Evolutionary conservation across 345 rosid genomes (phyloP), one percentile per base, ranked within the genome.

Genomic region (Pistacia atlantica): DNA sequence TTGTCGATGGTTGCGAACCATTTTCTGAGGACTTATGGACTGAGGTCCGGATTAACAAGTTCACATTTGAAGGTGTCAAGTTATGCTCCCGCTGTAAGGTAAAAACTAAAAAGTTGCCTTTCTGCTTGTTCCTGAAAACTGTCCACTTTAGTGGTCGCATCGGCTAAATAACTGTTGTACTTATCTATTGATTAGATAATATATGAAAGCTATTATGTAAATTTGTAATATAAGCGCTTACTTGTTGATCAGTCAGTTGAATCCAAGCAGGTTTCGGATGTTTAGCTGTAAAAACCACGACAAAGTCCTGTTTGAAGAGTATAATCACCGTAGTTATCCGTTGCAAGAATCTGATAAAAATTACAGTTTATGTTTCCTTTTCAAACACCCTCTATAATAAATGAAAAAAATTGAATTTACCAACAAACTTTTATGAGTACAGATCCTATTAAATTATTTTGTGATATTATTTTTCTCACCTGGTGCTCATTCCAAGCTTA

Each of bases 81-180:
- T 80, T 95, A 35, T 91, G 98, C 64, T 79, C 91, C 65, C 98
- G 97, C 67, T 95, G 99, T 65, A 93, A 93, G 98, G 99, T 92
- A 77, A 61, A 57, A 58, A 60, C 46, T 60, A 51, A 72, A 67
- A 58, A 62, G 17, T 73, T 64, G 20, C 72, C 31, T 57, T 35
- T 31, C 42, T 20, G 65, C 38, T 6, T n/a, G 64, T 65, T 70
- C 65, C 48, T 46, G 56, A 17, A 61, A 64, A 72, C 38, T 42
- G 8, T 8, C 59, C 48, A 14, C 25, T 37, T 48, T 25, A 8
- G 9, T 28, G 10, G 42, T 49, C 4, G 37, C 9, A 11, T 38
- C 28, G 13, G 72, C 52, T 51, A 61, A 51, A 13, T 48, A 51
- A 51, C 16, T 22, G 4, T 7, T 37, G 33, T 31, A 31, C 33